Base-by-base conservation (phyloP, 129 eudicot genomes). In the Pulicaria dysenterica region DNA sequence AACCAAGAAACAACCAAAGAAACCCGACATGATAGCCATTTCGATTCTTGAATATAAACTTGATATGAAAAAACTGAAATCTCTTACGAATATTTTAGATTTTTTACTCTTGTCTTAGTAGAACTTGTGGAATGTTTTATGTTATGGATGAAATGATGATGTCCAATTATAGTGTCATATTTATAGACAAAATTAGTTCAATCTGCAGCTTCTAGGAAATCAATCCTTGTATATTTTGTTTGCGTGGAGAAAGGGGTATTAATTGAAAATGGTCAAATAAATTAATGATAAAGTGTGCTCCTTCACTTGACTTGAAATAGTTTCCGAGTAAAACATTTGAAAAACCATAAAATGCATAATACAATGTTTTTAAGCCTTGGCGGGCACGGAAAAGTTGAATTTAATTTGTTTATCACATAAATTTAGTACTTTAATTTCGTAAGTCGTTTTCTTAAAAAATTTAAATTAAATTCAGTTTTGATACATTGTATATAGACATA, bases 21-120 rank as follows among this genome's bases (percentile, higher is more conserved):
- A 72, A 31, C 55, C 34, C 16, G 47, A 39, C 2, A 77, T 53
- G 40, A 58, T 58, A 5, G 44, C 76, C 81, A 77, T 69, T 41
- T 76, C 38, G 44, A 66, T 2, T 56, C 15, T 36, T 36, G 3
- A 5, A 67, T 38, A 16, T 5, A 15, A 66, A 43, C 31, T 2
- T 5, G 50, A 9, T 8, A 46, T 2, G 6, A 57, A 4, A 4
- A 10, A 3, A n/a, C 5, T 9, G 14, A 43, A 43, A 0, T n/a
- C 9, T 43, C 45, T 64, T 15, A 19, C 34, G 3, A 56, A 11
- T 37, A 17, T 58, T 58, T 12, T 5, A 43, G 19, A 41, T 9
- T 9, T 67, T 37, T 34, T 2, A 34, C 13, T 62, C 31, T 24
- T 49, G 24, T 17, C 5, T 6, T 3, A 37, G 48, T 46, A 5